Evolutionary conservation across 2,329 filamentous ascomycete genomes (phyloP), one percentile per base, ranked within the genome.

Genomic region (Trichoderma koningii): DNA sequence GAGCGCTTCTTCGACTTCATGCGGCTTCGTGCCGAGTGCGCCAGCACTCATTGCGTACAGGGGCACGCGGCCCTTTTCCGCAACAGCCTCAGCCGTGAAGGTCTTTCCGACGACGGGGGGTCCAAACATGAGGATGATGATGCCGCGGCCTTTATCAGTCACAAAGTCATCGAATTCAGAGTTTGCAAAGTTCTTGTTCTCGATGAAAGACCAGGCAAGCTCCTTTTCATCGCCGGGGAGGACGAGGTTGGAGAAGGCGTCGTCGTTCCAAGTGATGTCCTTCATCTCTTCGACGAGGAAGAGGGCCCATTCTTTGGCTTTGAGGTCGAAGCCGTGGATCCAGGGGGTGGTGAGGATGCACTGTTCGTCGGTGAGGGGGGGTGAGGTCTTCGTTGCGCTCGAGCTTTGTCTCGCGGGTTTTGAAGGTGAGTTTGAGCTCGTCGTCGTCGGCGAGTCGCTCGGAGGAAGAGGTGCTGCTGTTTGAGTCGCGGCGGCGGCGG

Each of bases 51-150:
- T 56, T 10, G 15, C 41, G 17, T 55, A 55, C 4, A 55, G 38
- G 6, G 52, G 38, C 14, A 55, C 38, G 7, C 52, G 38, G 21
- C 52, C 14, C 73, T 75, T 47, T 80, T 79, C 1, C 78, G 38
- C 77, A 0, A 81, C 76, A 28, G 74, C 67, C 48, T 72, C 78
- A 19, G 79, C 80, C 0, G 79, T 82, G 41, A 78, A 72, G 0
- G 80, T 82, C 72, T 82, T 82, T 30, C 81, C 81, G 0, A 81
- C 76, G 5, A 81, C 81, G 0, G 81, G 80, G 0, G 74, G 76
- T 3, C 81, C 81, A 7, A 76, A 78, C 19, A 83, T 73, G 1
- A 82, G 73, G 66, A 80, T 77, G 66, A 82, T 81, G 53, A 81
- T 76, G 15, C 79, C 79, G 47, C 76, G 77, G 48, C 73, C 76